Evolutionary conservation across 176 grass and related monocot species (phyloP).

Genomic region (Oryza meyeriana): DNA sequence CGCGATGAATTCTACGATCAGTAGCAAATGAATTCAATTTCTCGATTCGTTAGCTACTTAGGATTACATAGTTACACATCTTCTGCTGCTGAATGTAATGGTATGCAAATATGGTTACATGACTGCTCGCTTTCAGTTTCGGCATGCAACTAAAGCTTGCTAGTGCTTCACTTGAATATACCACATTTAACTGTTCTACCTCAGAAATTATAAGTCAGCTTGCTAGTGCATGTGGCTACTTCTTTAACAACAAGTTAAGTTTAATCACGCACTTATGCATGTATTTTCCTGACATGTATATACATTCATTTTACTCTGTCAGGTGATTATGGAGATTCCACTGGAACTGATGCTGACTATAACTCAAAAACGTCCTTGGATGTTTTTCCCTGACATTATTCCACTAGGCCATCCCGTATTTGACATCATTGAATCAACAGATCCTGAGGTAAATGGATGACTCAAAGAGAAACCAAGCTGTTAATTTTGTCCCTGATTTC

Average conservation of each 20-base stretch:
- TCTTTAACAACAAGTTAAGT: background rate
- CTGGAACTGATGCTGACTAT: constrained; percentile 90
- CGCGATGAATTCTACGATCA: background rate
- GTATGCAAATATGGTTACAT: background rate
- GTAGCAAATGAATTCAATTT: background rate
- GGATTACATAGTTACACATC: background rate
- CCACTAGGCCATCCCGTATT: constrained; percentile 93
- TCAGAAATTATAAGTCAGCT: background rate
- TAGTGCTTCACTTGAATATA: background rate
- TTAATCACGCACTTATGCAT: background rate
- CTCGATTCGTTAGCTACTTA: background rate
- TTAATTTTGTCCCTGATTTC: background rate
- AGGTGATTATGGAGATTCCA: constrained; percentile 98
- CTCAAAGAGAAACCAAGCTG: background rate
- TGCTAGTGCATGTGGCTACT: background rate
- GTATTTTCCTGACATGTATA: background rate
- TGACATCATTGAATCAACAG: constrained; percentile 86
- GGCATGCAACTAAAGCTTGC: background rate
- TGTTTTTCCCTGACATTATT: constrained; percentile 95
- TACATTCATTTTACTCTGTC: constrained; percentile 15
- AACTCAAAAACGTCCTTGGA: constrained; percentile 86
- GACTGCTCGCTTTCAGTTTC: background rate
- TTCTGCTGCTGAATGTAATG: background rate
- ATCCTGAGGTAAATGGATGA: constrained; percentile 76
- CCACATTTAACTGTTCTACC: background rate